Evolutionary conservation across 495 filamentous ascomycete genomes (phyloP).

Genomic region (Rhypophila decipiens): DNA sequence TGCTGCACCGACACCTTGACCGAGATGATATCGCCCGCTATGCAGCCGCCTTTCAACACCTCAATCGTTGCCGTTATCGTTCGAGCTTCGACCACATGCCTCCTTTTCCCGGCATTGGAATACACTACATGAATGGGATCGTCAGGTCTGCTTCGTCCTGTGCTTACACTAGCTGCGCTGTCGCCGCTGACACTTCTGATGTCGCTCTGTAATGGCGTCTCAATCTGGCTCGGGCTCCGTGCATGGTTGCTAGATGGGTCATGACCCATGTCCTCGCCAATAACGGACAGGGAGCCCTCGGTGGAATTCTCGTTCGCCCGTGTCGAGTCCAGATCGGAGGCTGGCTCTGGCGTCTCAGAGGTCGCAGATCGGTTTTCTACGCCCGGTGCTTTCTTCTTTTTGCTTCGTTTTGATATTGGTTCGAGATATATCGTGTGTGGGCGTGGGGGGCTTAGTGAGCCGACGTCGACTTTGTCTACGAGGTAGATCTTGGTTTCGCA

Average conservation of each 20-base stretch:
- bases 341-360: slow-evolving; percentile 22
- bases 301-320: slow-evolving; percentile 36
- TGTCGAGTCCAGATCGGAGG: slow-evolving; percentile 32
- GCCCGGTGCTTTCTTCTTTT: slow-evolving; percentile 41
- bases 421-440: slow-evolving; percentile 77
- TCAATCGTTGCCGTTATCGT: slow-evolving; percentile 87
- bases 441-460: slow-evolving; percentile 46
- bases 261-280: slow-evolving; percentile 27
- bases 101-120: slow-evolving; percentile 13
- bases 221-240: slow-evolving; percentile 29
- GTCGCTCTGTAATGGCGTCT: slow-evolving; percentile 29
- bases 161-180: slow-evolving; percentile 37
- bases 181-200: slow-evolving; percentile 43
- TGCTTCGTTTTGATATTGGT: slow-evolving; percentile 52
- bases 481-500: slow-evolving; percentile 76
- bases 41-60: slow-evolving; percentile 71
- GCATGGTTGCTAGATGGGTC: slow-evolving; percentile 18
- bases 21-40: slow-evolving; percentile 77
- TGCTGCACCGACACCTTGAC: slow-evolving; percentile 79
- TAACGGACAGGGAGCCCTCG: slow-evolving; percentile 31
- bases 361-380: slow-evolving; percentile 18
- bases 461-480: slow-evolving; percentile 62
- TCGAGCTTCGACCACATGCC: slow-evolving; percentile 38
- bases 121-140: slow-evolving; percentile 17
- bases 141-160: slow-evolving; percentile 29